These are phyloP conservation scores for Dalbergia cochinchinensis DNA, from an alignment of 306 rosid species.

Conservation along the genomic window DNA sequence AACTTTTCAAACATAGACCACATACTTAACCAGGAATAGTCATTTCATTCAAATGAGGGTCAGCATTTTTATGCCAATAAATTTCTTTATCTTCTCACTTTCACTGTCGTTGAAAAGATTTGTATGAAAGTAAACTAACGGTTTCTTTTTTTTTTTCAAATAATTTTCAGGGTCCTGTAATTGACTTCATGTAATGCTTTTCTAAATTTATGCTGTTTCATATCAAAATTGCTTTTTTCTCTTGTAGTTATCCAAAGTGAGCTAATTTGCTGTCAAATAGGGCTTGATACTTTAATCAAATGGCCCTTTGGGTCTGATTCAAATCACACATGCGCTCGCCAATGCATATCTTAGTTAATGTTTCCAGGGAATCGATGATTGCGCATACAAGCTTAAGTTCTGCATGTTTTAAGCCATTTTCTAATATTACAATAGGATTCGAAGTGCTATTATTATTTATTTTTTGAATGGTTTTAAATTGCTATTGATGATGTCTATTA, in stretches of 20 bases:
- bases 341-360: background rate
- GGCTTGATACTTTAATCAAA: background rate
- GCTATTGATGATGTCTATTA: background rate
- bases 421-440: background rate
- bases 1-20: conserved; percentile 17
- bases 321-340: background rate
- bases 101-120: background rate
- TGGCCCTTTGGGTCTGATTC: background rate
- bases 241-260: background rate
- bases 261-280: background rate
- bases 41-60: background rate
- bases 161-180: background rate
- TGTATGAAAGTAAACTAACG: background rate
- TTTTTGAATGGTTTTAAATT: background rate
- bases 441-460: background rate
- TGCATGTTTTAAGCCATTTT: background rate
- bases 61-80: background rate
- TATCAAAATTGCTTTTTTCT: background rate
- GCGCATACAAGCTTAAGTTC: background rate
- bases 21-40: background rate
- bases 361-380: background rate
- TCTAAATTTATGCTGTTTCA: background rate
- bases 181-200: conserved; percentile 5
- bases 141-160: background rate
- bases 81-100: background rate